Conservation (phyloP, 177 flowering plant genomes). For the Vitis hybrid region DNA sequence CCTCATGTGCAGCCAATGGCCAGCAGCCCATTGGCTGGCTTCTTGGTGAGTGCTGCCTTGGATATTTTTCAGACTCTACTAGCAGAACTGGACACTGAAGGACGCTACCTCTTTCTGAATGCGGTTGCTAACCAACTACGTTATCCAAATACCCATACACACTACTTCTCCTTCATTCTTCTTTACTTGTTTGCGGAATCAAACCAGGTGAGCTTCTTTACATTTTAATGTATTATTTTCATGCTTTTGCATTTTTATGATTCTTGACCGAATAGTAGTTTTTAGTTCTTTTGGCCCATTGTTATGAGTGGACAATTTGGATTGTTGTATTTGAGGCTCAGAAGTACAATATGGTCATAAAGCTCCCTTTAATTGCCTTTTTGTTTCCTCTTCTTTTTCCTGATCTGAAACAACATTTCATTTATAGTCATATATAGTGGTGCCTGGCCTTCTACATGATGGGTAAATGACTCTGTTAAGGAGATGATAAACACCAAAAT, state of each 20-base stretch:
- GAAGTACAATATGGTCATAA: too few relatives aligned
- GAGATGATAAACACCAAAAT: too few relatives aligned
- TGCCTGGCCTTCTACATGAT: too few relatives aligned
- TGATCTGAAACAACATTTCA: too few relatives aligned
- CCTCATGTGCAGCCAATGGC: conserved; percentile 51
- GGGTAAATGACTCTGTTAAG: too few relatives aligned
- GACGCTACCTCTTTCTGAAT: conserved; percentile 94
- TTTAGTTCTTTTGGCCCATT: not conserved
- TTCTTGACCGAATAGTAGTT: not conserved
- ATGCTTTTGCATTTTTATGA: not conserved
- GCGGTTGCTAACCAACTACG: conserved; percentile 97
- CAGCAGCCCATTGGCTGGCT: conserved; percentile 49
- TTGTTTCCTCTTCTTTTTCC: too few relatives aligned
- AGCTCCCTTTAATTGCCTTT: too few relatives aligned
- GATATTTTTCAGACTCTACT: conserved; percentile 80
- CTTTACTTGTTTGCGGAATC: conserved; percentile 87
- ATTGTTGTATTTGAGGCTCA: too few relatives aligned
- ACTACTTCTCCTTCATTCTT: conserved; percentile 87
- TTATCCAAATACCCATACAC: conserved; percentile 97
- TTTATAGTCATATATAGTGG: too few relatives aligned
- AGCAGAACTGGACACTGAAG: conserved; percentile 85
- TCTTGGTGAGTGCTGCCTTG: conserved; percentile 66
- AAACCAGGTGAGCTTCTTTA: conserved; percentile 52
- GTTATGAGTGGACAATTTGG: not conserved
- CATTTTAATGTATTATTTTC: not conserved